phyloP scores from a whole-genome alignment of 108 stramenopile genomes.

The Nitzschia sp. region DNA sequence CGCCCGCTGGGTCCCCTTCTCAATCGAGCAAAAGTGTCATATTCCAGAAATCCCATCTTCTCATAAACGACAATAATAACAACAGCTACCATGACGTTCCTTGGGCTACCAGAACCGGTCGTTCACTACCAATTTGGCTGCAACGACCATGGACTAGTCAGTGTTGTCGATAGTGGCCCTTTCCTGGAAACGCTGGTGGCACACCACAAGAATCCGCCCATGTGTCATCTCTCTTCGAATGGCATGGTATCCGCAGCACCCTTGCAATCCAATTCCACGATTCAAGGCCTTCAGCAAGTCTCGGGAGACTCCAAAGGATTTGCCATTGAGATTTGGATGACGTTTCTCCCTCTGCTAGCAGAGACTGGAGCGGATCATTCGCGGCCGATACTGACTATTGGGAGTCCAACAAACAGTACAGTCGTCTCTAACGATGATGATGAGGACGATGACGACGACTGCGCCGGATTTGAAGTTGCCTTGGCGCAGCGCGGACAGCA shows the following conservation, averaged over 20 bases:
- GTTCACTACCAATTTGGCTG: constrained; percentile 16
- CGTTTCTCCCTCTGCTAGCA: background rate
- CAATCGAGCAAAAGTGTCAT: too few species aligned
- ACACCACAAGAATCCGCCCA: background rate
- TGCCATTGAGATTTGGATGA: constrained; percentile 21
- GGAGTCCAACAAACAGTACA: constrained; percentile 2
- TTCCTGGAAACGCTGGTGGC: background rate
- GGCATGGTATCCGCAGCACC: constrained; percentile 1
- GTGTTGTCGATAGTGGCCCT: background rate
- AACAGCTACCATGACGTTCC: background rate
- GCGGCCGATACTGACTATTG: constrained; percentile 1
- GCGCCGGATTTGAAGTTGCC: background rate
- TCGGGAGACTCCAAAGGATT: background rate
- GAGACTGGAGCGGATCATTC: background rate
- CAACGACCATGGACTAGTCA: background rate
- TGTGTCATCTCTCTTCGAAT: constrained; percentile 6
- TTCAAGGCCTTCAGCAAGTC: background rate
- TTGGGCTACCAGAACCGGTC: background rate
- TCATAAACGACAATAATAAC: too few species aligned
- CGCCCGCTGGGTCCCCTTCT: too few species aligned
- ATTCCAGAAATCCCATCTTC: too few species aligned
- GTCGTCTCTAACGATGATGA: background rate
- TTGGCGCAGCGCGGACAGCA: background rate
- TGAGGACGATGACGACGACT: background rate
- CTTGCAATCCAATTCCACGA: constrained; percentile 14